These are phyloP conservation scores for Monilinia fructicola DNA, from an alignment of 2,329 filamentous ascomycete species.

Conservation along the genomic window DNA sequence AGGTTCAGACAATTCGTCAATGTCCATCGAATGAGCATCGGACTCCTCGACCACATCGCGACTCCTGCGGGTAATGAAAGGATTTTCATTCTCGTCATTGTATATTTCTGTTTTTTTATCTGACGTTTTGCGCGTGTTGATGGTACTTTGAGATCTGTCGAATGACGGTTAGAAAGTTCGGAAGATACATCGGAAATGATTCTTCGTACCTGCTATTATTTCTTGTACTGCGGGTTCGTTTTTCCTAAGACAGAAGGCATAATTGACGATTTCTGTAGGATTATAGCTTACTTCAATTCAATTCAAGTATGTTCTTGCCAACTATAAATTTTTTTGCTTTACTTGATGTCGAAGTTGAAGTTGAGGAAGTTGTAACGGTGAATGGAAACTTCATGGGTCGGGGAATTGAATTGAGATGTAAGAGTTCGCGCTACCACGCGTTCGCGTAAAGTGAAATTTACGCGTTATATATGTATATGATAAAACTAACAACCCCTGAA, in stretches of 20 bases:
- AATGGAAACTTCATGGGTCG: background rate
- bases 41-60: constrained; percentile 37
- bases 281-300: constrained; percentile 7
- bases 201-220: constrained; percentile 42
- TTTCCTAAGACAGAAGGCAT: constrained; percentile 48
- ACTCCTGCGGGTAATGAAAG: constrained; percentile 45
- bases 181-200: constrained; percentile 22
- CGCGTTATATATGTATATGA: background rate
- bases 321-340: constrained; percentile 1
- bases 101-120: constrained; percentile 43
- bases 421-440: constrained; percentile 9
- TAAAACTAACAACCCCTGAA: background rate
- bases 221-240: constrained; percentile 46
- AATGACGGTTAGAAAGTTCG: constrained; percentile 25
- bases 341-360: constrained; percentile 5
- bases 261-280: constrained; percentile 29
- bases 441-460: constrained; percentile 18
- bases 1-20: constrained; percentile 43
- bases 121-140: constrained; percentile 48
- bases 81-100: constrained; percentile 69
- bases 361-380: constrained; percentile 12
- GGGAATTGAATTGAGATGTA: constrained; percentile 7
- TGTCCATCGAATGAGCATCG: constrained; percentile 46
- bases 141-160: constrained; percentile 32
- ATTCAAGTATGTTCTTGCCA: constrained; percentile 27